phyloP scores from a whole-genome alignment of 768 basidiomycete species.

The Kondoa malvinella region DNA sequence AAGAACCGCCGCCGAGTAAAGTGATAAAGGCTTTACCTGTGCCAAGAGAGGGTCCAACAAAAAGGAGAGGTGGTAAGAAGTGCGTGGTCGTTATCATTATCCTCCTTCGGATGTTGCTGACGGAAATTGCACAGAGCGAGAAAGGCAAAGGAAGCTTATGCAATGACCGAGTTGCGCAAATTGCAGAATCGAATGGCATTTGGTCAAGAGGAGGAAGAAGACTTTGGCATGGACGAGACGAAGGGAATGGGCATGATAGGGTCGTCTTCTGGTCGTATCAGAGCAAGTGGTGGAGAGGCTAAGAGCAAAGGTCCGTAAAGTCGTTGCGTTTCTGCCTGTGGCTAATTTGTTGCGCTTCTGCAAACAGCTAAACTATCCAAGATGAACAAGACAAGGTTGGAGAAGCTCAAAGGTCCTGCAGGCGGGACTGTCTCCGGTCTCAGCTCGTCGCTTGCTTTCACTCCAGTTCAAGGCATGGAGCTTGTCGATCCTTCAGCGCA shows the following conservation, averaged over 20 bases:
- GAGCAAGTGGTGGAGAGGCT: slow-evolving; percentile 69
- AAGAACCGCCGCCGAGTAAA: slow-evolving; percentile 86
- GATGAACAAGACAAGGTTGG: slow-evolving; percentile 80
- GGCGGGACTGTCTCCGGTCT: slow-evolving; percentile 21
- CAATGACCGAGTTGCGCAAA: slow-evolving; percentile 89
- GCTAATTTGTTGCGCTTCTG: neutral
- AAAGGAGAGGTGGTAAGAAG: slow-evolving; percentile 82
- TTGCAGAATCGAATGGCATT: slow-evolving; percentile 93
- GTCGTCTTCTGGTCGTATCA: slow-evolving; percentile 64
- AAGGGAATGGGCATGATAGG: slow-evolving; percentile 97
- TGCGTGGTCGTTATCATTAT: slow-evolving; percentile 30
- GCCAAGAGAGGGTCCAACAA: slow-evolving; percentile 87
- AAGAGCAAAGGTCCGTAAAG: slow-evolving; percentile 63
- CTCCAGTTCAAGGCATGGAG: slow-evolving; percentile 52
- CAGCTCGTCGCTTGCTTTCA: slow-evolving; percentile 2
- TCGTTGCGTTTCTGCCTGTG: neutral
- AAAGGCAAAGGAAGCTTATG: slow-evolving; percentile 96
- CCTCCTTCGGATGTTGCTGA: neutral
- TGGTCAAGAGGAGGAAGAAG: slow-evolving; percentile 86
- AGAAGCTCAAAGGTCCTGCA: slow-evolving; percentile 43
- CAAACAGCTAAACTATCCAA: slow-evolving; percentile 80
- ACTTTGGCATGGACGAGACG: slow-evolving; percentile 92
- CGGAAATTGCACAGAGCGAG: slow-evolving; percentile 49
- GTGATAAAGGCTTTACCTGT: slow-evolving; percentile 82
- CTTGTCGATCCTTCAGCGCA: slow-evolving; percentile 71